Conservation (phyloP, 2,329 filamentous ascomycete species). For the Verticillium klebahnii region DNA sequence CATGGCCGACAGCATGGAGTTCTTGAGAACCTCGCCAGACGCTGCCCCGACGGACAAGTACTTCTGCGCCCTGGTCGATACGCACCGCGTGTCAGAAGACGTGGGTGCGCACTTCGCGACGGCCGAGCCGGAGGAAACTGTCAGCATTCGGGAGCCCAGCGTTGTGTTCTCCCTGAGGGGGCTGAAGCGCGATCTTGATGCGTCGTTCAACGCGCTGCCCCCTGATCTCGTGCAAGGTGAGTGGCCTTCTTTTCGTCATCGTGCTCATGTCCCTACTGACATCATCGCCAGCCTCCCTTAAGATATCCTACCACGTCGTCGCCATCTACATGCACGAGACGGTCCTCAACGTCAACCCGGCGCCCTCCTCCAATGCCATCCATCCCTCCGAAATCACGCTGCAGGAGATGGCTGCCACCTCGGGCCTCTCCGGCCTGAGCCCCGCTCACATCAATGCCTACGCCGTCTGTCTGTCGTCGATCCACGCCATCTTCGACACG, state of each 20-base stretch:
- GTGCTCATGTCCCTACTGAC: slow-evolving; percentile 9
- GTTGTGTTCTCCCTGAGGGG: slow-evolving; percentile 60
- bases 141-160: slow-evolving; percentile 56
- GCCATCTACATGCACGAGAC: slow-evolving; percentile 75
- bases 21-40: slow-evolving; percentile 49
- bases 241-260: slow-evolving; percentile 21
- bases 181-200: slow-evolving; percentile 60
- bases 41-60: slow-evolving; percentile 52
- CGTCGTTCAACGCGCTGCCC: slow-evolving; percentile 52
- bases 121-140: slow-evolving; percentile 54
- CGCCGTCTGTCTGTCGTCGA: slow-evolving; percentile 60
- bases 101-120: slow-evolving; percentile 61
- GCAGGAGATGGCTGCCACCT: slow-evolving; percentile 16
- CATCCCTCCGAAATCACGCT: not conserved
- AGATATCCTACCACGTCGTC: slow-evolving; percentile 60
- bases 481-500: slow-evolving; percentile 61
- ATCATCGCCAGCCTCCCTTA: slow-evolving; percentile 48
- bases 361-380: slow-evolving; percentile 47
- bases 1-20: slow-evolving; percentile 54
- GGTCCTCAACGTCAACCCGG: slow-evolving; percentile 60
- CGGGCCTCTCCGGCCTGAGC: slow-evolving; percentile 26
- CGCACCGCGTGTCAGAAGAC: slow-evolving; percentile 63
- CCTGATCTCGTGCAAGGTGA: slow-evolving; percentile 50
- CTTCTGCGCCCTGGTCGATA: slow-evolving; percentile 55
- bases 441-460: slow-evolving; percentile 63